Evolutionary conservation across 176 grass and related monocot species (phyloP), one percentile per base, ranked within the genome.

Genomic region (Zizania latifolia): DNA sequence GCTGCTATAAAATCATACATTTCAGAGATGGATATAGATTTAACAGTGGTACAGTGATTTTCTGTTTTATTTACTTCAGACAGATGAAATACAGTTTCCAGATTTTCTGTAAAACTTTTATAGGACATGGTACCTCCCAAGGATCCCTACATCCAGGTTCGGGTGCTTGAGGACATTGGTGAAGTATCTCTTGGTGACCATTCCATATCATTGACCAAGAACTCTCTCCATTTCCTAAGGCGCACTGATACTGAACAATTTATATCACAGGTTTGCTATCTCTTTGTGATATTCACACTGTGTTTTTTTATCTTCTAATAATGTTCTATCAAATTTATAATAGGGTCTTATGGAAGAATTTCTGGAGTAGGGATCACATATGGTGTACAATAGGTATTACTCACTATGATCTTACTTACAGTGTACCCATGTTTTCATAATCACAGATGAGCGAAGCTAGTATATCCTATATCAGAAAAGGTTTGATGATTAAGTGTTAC

Each of bases 41-140:
- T 99, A 58, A 90, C 91, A 55, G 95, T 99, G 91, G 95, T 99
- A 88, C 65, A 43, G 2, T 36, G 23, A 23, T 64, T 81, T 55
- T 53, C 24, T 39, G 41, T 62, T 73, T 48, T 61, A 56, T 68
- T 14, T 37, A 21, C 31, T 53, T 54, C 35, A 48, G 63, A 39
- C 30, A 43, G 34, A 48, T 28, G 8, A 79, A 29, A 41, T 57
- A 75, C 0, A 15, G 61, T 54, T 55, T 54, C 5, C 35, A 36
- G 14, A 27, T 12, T 72, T 32, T 46, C 12, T 90, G n/a, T 71
- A 48, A 53, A 36, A 28, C n/a, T 56, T 87, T 56, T 72, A 39
- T 72, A 98, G 94, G 94, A 98, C 69, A 89, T 94, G 91, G 75
- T 98, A 63, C 91, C 94, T 68, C 94, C 94, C 59, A 98, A 98